Conservation (phyloP, 1,139 yeast genomes). For the Lizanozyma gosingica region DNA sequence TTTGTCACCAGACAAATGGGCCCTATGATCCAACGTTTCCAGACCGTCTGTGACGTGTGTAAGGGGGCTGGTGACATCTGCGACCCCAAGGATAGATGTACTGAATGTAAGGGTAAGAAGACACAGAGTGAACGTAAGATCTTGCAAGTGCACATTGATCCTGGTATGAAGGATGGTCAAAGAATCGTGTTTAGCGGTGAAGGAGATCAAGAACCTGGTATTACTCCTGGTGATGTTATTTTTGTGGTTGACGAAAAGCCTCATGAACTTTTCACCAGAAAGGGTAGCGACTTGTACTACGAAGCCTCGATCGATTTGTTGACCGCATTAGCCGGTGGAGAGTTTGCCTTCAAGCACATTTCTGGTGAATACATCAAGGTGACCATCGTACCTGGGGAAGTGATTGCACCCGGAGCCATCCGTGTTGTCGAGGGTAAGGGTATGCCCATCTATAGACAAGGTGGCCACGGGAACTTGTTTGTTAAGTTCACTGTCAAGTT, state of each 20-base stretch:
- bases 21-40: constrained; percentile 97
- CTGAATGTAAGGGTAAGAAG: constrained; percentile 82
- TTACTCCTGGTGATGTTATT: constrained; percentile 93
- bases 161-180: constrained; percentile 97
- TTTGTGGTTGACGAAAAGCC: constrained; percentile 86
- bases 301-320: constrained; percentile 84
- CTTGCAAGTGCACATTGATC: constrained; percentile 88
- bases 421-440: constrained; percentile 90
- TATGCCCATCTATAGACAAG: constrained; percentile 81
- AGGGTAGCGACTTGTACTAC: constrained; percentile 80
- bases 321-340: constrained; percentile 96
- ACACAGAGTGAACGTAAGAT: constrained; percentile 83
- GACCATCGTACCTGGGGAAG: constrained; percentile 83
- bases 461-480: constrained; percentile 67
- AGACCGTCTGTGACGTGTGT: constrained; percentile 89
- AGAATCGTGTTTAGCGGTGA: constrained; percentile 86
- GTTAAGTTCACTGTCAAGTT: constrained; percentile 64
- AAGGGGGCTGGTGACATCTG: constrained; percentile 87
- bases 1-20: constrained; percentile 98
- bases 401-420: constrained; percentile 73
- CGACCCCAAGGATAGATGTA: constrained; percentile 85
- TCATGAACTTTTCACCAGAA: constrained; percentile 73
- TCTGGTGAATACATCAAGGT: constrained; percentile 86
- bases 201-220: constrained; percentile 96
- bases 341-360: constrained; percentile 74